phyloP scores from a whole-genome alignment of 2,329 filamentous ascomycete species.

The Trichoderma breve region DNA sequence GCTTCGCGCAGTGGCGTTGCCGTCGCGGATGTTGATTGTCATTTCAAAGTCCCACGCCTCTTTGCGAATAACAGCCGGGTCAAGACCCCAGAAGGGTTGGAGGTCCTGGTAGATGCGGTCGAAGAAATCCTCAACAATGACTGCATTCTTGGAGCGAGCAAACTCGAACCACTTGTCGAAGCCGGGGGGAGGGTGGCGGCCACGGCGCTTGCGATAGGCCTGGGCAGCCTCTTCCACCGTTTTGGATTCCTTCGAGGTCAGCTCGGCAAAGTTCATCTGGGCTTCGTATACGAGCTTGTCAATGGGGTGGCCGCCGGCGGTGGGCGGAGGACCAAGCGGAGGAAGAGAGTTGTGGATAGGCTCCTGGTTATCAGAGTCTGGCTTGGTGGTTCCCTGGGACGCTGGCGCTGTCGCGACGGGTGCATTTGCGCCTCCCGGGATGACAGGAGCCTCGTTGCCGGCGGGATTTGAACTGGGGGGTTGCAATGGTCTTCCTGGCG shows the following conservation, averaged over 20 bases:
- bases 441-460: background rate
- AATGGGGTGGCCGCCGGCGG: slow-evolving; percentile 45
- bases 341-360: slow-evolving; percentile 9
- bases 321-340: background rate
- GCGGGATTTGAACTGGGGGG: background rate
- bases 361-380: background rate
- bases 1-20: slow-evolving; percentile 49
- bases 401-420: background rate
- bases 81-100: slow-evolving; percentile 55
- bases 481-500: background rate
- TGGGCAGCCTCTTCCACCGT: slow-evolving; percentile 54
- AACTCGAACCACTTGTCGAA: slow-evolving; percentile 61
- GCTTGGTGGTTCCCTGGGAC: background rate
- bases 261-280: slow-evolving; percentile 39
- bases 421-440: background rate
- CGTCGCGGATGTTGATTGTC: slow-evolving; percentile 57
- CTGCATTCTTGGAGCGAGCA: slow-evolving; percentile 49
- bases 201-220: slow-evolving; percentile 56
- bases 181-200: slow-evolving; percentile 61
- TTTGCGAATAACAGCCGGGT: slow-evolving; percentile 47
- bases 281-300: slow-evolving; percentile 49
- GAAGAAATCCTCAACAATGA: slow-evolving; percentile 63
- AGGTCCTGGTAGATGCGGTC: slow-evolving; percentile 63
- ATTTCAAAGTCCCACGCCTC: slow-evolving; percentile 57
- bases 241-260: slow-evolving; percentile 45